Evolutionary conservation across 1,139 yeast species (phyloP).

Genomic region (Taphrina betulina): DNA sequence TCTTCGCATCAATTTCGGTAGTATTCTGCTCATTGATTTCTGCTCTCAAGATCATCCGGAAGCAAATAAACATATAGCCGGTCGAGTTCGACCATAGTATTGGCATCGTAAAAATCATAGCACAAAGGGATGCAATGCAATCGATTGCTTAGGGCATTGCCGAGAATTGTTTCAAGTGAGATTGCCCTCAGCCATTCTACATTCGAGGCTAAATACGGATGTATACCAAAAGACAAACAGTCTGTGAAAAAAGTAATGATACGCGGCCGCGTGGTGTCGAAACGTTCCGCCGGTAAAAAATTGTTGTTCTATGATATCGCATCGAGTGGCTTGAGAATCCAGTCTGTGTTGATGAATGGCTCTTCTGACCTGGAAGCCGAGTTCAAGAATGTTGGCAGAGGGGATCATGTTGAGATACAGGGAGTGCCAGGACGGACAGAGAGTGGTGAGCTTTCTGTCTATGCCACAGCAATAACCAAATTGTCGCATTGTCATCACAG

Average conservation of each 20-base stretch:
- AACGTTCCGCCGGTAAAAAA: conserved; percentile 10
- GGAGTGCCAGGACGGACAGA: conserved; percentile 77
- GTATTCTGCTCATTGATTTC: too few relatives aligned
- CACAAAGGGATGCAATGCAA: too few relatives aligned
- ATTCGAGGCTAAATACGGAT: neutral
- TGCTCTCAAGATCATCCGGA: too few relatives aligned
- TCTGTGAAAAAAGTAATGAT: neutral
- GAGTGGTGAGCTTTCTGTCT: conserved; percentile 74
- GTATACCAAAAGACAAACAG: neutral
- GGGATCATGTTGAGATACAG: conserved; percentile 64
- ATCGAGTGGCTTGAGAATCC: neutral
- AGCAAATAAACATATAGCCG: too few relatives aligned
- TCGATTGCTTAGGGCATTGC: neutral
- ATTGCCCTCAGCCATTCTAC: neutral
- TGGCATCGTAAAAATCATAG: too few relatives aligned
- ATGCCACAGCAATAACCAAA: conserved; percentile 54
- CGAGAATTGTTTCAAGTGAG: neutral
- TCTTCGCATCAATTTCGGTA: too few relatives aligned
- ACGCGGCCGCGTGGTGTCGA: conserved; percentile 11
- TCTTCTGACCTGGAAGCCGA: neutral
- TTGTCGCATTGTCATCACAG: conserved; percentile 71
- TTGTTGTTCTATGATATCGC: conserved; percentile 9
- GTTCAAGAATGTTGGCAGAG: conserved; percentile 51
- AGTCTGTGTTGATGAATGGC: neutral
- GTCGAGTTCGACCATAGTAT: too few relatives aligned